Conservation (phyloP, 1,284 basidiomycete genomes). For the Cystobasidium pallidum region DNA sequence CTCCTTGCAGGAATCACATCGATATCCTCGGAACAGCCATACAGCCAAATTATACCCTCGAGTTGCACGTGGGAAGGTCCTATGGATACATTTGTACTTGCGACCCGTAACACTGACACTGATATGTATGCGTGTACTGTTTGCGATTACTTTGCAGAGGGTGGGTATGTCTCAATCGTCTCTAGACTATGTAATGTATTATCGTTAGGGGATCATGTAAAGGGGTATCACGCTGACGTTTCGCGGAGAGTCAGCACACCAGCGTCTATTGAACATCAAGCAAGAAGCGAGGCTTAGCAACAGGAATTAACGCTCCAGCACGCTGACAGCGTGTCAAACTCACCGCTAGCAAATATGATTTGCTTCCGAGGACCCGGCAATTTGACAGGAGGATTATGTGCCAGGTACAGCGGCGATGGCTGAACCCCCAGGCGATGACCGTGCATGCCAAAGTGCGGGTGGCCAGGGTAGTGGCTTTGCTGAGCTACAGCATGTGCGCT, state of each 20-base stretch:
- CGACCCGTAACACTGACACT: constrained; percentile 3
- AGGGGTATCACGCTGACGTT: constrained; percentile 21
- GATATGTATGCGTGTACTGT: background rate
- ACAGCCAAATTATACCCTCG: too few species aligned
- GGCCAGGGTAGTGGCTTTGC: constrained; percentile 22
- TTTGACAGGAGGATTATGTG: constrained; percentile 22
- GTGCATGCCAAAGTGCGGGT: background rate
- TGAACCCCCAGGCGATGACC: background rate
- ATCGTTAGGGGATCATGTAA: background rate
- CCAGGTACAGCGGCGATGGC: constrained; percentile 11
- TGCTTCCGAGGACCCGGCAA: constrained; percentile 44
- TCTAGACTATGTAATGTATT: constrained; percentile 10
- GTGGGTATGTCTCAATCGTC: background rate
- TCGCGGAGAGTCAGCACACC: constrained; percentile 38
- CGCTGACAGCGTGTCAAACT: background rate
- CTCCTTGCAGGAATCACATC: background rate
- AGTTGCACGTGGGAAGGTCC: background rate
- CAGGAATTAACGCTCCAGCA: background rate
- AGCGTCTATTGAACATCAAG: constrained; percentile 10
- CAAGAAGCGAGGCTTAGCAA: background rate
- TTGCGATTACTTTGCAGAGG: constrained; percentile 1
- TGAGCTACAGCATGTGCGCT: constrained; percentile 34
- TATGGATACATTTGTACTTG: background rate
- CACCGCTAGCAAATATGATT: constrained; percentile 47
- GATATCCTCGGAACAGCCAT: too few species aligned